Evolutionary conservation across 2,329 filamentous ascomycete species (phyloP).

Genomic region (Alternaria panax): DNA sequence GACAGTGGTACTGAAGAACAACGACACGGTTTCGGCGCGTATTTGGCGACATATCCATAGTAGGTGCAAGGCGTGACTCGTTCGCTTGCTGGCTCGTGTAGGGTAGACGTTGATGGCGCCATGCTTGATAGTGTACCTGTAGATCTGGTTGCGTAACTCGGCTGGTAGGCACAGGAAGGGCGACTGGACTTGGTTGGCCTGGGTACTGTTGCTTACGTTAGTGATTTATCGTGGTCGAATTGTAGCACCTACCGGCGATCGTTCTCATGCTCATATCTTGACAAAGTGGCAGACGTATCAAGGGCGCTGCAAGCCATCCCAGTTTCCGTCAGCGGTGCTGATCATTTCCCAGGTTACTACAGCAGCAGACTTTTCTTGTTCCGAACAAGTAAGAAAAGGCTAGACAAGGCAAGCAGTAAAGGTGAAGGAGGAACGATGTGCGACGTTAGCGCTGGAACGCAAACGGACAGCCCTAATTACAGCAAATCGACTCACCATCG

Average conservation of each 20-base stretch:
- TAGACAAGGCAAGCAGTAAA: background rate
- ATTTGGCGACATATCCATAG: conserved; percentile 1
- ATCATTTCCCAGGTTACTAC: background rate
- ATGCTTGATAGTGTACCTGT: background rate
- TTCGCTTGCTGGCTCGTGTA: background rate
- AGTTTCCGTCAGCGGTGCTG: background rate
- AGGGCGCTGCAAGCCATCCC: background rate
- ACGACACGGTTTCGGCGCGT: background rate
- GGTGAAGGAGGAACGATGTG: background rate
- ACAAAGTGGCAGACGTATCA: background rate
- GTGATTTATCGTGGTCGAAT: background rate
- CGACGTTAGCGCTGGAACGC: background rate
- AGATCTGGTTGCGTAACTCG: conserved; percentile 9
- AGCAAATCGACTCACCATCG: background rate
- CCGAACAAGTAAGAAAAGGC: background rate
- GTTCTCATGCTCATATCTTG: background rate
- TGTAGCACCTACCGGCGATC: background rate
- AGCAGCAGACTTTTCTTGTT: background rate
- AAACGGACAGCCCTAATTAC: background rate
- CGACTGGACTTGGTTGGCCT: background rate
- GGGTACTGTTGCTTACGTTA: background rate
- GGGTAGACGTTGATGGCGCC: background rate
- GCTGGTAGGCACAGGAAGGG: conserved; percentile 3
- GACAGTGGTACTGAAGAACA: background rate
- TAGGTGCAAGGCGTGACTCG: background rate